Evolutionary conservation across 805 yeast species (phyloP).

Genomic region (Wickerhamomyces mucosus): DNA sequence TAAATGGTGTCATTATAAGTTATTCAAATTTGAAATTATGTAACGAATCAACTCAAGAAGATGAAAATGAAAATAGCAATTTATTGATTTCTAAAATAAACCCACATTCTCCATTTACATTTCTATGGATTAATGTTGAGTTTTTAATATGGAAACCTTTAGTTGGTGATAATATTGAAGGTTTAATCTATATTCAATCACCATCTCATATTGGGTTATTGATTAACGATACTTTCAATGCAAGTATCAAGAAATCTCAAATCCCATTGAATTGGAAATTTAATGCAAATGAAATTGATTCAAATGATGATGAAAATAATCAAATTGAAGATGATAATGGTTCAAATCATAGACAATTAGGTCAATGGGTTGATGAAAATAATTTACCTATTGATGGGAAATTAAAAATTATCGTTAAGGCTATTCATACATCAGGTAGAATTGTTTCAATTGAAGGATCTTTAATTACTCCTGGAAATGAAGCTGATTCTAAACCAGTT

Average conservation of each 20-base stretch:
- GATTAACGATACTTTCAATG: conserved; percentile 90
- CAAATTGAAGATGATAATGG: conserved; percentile 15
- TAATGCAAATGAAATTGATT: conserved; percentile 70
- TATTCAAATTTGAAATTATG: conserved; percentile 56
- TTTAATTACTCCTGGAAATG: conserved; percentile 32
- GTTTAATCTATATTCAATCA: conserved; percentile 83
- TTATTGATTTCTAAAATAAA: conserved; percentile 49
- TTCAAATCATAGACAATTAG: conserved; percentile 31
- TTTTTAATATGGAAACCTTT: conserved; percentile 85
- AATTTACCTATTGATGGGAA: conserved; percentile 78
- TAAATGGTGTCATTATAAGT: conserved; percentile 77
- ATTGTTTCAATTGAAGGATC: conserved; percentile 88
- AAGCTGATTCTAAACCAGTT: conserved; percentile 46
- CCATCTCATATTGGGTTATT: conserved; percentile 91
- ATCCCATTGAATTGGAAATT: conserved; percentile 87
- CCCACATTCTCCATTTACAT: conserved; percentile 78
- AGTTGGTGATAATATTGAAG: conserved; percentile 80
- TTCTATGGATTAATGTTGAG: conserved; percentile 78
- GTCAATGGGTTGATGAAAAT: conserved; percentile 78
- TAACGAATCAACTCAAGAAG: conserved; percentile 30
- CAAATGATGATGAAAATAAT: conserved; percentile 20
- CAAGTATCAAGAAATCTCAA: conserved; percentile 74
- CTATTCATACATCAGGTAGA: conserved; percentile 67
- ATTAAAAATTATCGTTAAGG: conserved; percentile 62
- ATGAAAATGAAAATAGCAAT: conserved; percentile 31